Evolutionary conservation across 257 asterid species (phyloP).

Genomic region (Echites panduratus): DNA sequence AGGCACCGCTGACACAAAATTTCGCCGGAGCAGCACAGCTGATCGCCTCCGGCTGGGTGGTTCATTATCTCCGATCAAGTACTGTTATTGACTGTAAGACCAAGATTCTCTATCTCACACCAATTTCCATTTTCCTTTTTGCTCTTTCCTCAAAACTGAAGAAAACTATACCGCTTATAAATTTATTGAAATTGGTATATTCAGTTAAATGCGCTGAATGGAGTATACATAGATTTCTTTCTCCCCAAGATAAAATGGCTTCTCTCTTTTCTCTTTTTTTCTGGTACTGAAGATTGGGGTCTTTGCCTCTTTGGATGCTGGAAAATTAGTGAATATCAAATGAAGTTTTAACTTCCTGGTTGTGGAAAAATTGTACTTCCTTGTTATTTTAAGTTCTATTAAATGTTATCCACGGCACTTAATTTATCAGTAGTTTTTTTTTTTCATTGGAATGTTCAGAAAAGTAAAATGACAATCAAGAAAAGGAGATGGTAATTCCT

Average conservation of each 20-base stretch:
- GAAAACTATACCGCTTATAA: neutral
- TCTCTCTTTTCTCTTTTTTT: neutral
- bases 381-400: neutral
- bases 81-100: slow-evolving; percentile 5
- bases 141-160: neutral
- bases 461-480: neutral
- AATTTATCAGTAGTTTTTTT: neutral
- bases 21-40: slow-evolving; percentile 14
- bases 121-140: neutral
- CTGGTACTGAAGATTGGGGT: no score
- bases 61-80: neutral
- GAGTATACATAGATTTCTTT: neutral
- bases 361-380: neutral
- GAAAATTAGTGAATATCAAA: neutral
- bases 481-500: neutral
- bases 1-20: neutral
- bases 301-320: neutral
- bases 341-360: slow-evolving; percentile 4
- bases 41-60: slow-evolving; percentile 10
- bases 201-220: neutral
- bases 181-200: neutral
- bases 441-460: neutral
- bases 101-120: neutral
- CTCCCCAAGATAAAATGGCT: neutral
- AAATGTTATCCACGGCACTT: neutral